Evolutionary conservation across 1,284 basidiomycete species (phyloP), one percentile per base, ranked within the genome.

Genomic region (Sanguinoderma infundibulare): DNA sequence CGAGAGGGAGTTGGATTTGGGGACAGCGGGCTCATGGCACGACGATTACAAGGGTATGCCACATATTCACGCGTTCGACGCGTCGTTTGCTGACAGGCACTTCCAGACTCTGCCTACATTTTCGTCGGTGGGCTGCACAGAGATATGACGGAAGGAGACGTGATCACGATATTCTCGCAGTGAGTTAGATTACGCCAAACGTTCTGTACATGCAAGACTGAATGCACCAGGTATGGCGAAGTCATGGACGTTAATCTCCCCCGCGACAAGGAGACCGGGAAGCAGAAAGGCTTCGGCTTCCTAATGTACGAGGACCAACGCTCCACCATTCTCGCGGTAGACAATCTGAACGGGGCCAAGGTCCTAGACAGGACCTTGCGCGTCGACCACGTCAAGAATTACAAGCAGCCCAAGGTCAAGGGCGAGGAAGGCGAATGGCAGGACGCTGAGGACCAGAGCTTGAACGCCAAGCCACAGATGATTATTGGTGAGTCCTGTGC

Each of bases 291-390:
- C 0, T 99, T 99, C 73, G 96, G 89, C 3, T 99, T 98, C 78
- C 80, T 99, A 64, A 98, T 99, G 96, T 99, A 98, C 76, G 94
- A 98, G 77, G 96, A 99, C 78, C 98, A 99, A 77, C 86, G 95
- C 50, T 96, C 94, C 59, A 99, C 98, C 3, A 79, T 98, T 55
- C 83, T 99, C 39, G 98, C 98, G 5, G 97, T 99, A 65, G 98
- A 99, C 79, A 99, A 99, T 78, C 85, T 99, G 76, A 98, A 98
- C 72, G 98, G 98, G 35, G 92, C 95, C 42, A 87, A 89, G 67
- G 91, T 99, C 42, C 79, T 98, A 30, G 95, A 92, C 6, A 83
- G 90, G 69, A 97, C 89, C 3, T 77, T 98, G 50, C 87, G 95
- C 26, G 96, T 98, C 50, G 98, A 99, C 72, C 98, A 99, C 74